These are phyloP conservation scores for Citrus sp. DNA, from an alignment of 345 rosid species.

Conservation along the genomic window DNA sequence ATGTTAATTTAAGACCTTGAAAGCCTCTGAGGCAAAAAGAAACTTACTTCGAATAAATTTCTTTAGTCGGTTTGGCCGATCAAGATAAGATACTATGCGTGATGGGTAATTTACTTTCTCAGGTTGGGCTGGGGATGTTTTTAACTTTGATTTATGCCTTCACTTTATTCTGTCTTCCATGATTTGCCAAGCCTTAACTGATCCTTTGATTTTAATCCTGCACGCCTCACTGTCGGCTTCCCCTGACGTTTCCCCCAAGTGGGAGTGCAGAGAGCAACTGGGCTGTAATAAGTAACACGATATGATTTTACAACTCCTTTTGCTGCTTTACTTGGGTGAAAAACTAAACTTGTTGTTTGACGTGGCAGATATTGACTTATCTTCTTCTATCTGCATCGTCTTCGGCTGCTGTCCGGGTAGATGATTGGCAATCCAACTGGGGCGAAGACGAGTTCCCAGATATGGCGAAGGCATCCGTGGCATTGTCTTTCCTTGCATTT, in stretches of 20 bases:
- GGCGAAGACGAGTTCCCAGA: slow-evolving; percentile 76
- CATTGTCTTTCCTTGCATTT: slow-evolving; percentile 61
- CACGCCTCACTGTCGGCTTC: neutral
- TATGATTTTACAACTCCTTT: neutral
- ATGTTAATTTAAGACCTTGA: neutral
- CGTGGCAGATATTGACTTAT: slow-evolving; percentile 62
- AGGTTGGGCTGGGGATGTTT: neutral
- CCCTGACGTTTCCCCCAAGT: neutral
- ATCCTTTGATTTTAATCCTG: neutral
- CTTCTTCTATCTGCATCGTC: slow-evolving; percentile 87
- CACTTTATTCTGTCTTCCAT: neutral
- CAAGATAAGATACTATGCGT: neutral
- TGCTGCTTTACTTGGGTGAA: slow-evolving; percentile 5
- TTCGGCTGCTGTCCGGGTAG: slow-evolving; percentile 73
- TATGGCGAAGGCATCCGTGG: slow-evolving; percentile 74
- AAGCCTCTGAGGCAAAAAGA: neutral
- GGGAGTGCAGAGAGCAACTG: neutral
- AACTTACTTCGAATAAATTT: neutral
- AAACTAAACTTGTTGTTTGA: neutral
- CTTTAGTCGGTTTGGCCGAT: neutral
- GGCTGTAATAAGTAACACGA: neutral
- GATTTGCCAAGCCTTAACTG: neutral
- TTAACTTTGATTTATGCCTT: neutral
- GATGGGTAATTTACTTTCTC: neutral
- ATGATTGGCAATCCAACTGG: slow-evolving; percentile 85